phyloP scores from a whole-genome alignment of 352 stramenopile genomes.

The Plasmopara viticola region DNA sequence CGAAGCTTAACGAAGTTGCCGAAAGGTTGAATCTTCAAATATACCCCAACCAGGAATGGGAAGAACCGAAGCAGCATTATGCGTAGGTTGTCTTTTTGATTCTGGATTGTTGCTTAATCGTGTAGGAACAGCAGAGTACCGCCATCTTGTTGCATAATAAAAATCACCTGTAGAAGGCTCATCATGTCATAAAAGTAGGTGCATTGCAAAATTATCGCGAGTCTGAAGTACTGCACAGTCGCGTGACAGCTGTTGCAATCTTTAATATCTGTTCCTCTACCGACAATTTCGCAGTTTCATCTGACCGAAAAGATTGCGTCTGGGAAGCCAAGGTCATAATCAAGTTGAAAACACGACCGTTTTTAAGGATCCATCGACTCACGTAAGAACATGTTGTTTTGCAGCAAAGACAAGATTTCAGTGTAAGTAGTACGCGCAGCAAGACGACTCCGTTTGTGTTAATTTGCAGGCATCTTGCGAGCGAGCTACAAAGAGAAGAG shows the following conservation, averaged over 20 bases:
- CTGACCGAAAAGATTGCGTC: constrained; percentile 2
- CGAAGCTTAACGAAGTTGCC: constrained; percentile 62
- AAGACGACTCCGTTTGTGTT: constrained; percentile 18
- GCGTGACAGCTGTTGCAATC: constrained; percentile 37
- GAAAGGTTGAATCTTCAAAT: constrained; percentile 70
- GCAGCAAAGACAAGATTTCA: constrained; percentile 57
- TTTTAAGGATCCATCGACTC: constrained; percentile 26
- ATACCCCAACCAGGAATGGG: constrained; percentile 66
- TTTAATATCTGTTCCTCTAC: constrained; percentile 42
- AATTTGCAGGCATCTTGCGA: constrained; percentile 26
- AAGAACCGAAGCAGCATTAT: constrained; percentile 28
- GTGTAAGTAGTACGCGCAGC: constrained; percentile 43
- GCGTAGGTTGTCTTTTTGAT: constrained; percentile 3
- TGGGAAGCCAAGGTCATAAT: constrained; percentile 17
- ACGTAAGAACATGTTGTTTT: constrained; percentile 24
- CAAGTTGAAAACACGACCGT: constrained; percentile 17
- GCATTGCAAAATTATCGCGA: not conserved
- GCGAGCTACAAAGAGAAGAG: constrained; percentile 9
- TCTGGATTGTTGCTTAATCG: too few relatives aligned
- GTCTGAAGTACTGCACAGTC: constrained; percentile 14
- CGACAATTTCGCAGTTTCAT: constrained; percentile 3
- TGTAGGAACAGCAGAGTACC: not conserved
- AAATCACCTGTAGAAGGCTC: not conserved
- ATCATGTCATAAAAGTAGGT: not conserved
- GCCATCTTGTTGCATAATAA: constrained; percentile 5